These are phyloP conservation scores for Daldinia childiae DNA, from an alignment of 495 filamentous ascomycete species.

Conservation along the genomic window DNA sequence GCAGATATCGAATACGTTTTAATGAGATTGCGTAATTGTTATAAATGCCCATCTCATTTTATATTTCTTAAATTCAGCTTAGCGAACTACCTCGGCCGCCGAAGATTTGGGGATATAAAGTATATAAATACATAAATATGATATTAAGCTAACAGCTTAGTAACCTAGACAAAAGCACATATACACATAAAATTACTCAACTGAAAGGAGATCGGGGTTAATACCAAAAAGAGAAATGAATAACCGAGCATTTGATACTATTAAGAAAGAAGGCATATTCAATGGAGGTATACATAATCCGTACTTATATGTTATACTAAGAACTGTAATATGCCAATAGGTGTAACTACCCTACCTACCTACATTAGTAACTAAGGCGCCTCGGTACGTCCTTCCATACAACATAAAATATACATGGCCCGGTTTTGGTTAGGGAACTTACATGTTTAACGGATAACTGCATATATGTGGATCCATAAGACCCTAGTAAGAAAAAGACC, in stretches of 20 bases:
- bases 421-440: not conserved
- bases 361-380: not conserved
- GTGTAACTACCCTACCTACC: not conserved
- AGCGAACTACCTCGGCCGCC: not conserved
- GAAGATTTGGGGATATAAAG: not conserved
- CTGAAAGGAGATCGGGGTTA: not conserved
- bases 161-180: not conserved
- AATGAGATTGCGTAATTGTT: not conserved
- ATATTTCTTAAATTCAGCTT: not conserved
- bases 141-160: too few species aligned
- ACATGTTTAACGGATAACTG: not conserved
- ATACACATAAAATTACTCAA: not conserved
- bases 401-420: not conserved
- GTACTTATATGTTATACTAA: not conserved
- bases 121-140: not conserved
- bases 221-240: not conserved
- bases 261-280: not conserved
- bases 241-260: not conserved
- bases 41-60: not conserved
- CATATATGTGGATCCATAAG: not conserved
- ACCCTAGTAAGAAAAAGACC: constrained; percentile 18
- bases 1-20: not conserved
- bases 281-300: too few species aligned
- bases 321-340: too few species aligned
- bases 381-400: not conserved